phyloP scores from a whole-genome alignment of 805 yeast species.

The Schwanniomyces occidentalis region DNA sequence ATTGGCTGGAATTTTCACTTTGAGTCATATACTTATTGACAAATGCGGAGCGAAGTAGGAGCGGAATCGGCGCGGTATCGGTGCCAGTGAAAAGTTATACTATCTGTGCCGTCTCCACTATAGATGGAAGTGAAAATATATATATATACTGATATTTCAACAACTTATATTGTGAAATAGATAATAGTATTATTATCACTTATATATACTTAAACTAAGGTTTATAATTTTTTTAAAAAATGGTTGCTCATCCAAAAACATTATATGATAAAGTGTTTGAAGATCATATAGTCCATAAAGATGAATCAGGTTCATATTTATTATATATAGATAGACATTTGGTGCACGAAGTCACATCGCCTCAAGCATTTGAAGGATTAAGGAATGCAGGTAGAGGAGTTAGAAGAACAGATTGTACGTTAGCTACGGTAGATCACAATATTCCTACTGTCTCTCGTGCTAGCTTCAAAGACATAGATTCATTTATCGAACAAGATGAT shows the following conservation, averaged over 20 bases:
- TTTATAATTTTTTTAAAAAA: conserved; percentile 5
- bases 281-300: conserved; percentile 90
- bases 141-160: conserved; percentile 1
- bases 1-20: too few species aligned
- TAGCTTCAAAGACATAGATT: conserved; percentile 65
- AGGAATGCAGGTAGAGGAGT: conserved; percentile 83
- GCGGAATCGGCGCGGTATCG: conserved; percentile 12
- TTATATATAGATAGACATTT: conserved; percentile 95
- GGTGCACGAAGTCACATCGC: conserved; percentile 98
- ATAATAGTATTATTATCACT: too few species aligned
- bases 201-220: too few species aligned
- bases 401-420: conserved; percentile 89
- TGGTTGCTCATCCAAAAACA: conserved; percentile 54
- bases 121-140: not conserved
- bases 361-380: conserved; percentile 98
- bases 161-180: too few species aligned
- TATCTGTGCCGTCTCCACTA: conserved; percentile 1
- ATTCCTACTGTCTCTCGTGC: conserved; percentile 92
- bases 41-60: too few species aligned
- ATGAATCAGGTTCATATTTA: conserved; percentile 82
- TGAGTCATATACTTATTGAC: too few species aligned
- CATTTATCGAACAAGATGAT: conserved; percentile 88
- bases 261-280: conserved; percentile 95
- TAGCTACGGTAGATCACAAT: conserved; percentile 96
- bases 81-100: conserved; percentile 2